Evolutionary conservation across 352 stramenopile genomes (phyloP).

Genomic region (Pythium angustatum): DNA sequence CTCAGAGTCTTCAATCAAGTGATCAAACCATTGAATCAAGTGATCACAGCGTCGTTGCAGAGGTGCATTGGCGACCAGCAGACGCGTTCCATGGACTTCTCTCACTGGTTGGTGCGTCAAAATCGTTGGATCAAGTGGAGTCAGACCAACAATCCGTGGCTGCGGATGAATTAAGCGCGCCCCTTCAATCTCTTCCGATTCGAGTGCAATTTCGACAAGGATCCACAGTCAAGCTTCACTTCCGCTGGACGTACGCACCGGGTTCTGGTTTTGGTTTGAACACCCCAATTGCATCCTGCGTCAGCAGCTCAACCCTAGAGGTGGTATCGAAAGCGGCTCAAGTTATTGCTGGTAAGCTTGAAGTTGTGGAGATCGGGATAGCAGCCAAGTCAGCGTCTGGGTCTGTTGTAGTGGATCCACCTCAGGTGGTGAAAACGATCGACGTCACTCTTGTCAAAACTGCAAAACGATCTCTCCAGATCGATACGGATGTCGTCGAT

Average conservation of each 20-base stretch:
- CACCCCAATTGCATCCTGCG: conserved; percentile 65
- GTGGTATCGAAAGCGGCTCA: conserved; percentile 56
- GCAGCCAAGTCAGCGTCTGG: too few relatives aligned
- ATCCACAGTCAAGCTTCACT: conserved; percentile 38
- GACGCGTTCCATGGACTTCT: conserved; percentile 56
- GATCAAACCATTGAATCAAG: conserved; percentile 15
- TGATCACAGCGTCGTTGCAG: conserved; percentile 33
- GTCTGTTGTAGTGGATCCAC: too few relatives aligned
- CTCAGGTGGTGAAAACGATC: conserved; percentile 38
- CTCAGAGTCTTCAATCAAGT: neutral
- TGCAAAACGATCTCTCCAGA: conserved; percentile 58
- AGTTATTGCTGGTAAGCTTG: conserved; percentile 55
- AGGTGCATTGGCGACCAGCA: conserved; percentile 60
- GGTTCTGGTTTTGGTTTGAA: conserved; percentile 64
- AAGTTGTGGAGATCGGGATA: conserved; percentile 40
- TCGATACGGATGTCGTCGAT: conserved; percentile 73
- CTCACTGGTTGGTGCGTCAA: conserved; percentile 29
- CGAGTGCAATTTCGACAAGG: conserved; percentile 43
- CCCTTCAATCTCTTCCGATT: conserved; percentile 33
- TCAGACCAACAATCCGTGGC: neutral
- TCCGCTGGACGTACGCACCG: conserved; percentile 69
- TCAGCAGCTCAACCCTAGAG: conserved; percentile 66
- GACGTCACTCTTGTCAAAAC: conserved; percentile 69
- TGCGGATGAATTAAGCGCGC: neutral
- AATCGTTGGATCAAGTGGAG: neutral